Evolutionary conservation across 2,329 filamentous ascomycete genomes (phyloP).

Genomic region (Xylariaceae sp.): DNA sequence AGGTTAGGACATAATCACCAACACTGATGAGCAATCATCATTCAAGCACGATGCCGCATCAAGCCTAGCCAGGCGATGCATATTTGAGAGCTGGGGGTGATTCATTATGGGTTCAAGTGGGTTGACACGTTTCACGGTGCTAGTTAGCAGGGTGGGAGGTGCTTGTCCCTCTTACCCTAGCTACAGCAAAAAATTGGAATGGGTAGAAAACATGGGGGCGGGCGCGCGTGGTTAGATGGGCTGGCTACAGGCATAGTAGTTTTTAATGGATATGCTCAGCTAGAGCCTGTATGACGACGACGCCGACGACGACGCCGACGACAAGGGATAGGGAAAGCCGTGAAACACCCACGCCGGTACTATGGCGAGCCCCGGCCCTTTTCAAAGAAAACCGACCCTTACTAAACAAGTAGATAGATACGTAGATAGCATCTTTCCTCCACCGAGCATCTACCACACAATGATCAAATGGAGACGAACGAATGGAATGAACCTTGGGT

Average conservation of each 20-base stretch:
- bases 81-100: background rate
- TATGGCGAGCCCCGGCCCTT: constrained; percentile 1
- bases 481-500: background rate
- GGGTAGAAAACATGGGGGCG: too few relatives aligned
- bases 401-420: constrained; percentile 15
- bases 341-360: background rate
- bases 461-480: background rate
- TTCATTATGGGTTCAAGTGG: background rate
- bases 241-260: constrained; percentile 3
- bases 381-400: background rate
- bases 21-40: background rate
- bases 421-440: constrained; percentile 22
- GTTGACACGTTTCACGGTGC: background rate
- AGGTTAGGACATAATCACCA: background rate
- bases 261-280: constrained; percentile 18
- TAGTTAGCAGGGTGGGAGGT: background rate
- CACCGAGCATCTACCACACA: background rate
- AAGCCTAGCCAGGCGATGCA: background rate
- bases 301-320: constrained; percentile 1
- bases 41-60: background rate
- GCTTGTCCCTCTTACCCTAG: background rate
- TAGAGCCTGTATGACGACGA: constrained; percentile 1
- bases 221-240: too few relatives aligned
- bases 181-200: too few relatives aligned
- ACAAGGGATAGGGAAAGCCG: background rate